Conservation (phyloP, 768 basidiomycete species). For the Lenzites betulinus region DNA sequence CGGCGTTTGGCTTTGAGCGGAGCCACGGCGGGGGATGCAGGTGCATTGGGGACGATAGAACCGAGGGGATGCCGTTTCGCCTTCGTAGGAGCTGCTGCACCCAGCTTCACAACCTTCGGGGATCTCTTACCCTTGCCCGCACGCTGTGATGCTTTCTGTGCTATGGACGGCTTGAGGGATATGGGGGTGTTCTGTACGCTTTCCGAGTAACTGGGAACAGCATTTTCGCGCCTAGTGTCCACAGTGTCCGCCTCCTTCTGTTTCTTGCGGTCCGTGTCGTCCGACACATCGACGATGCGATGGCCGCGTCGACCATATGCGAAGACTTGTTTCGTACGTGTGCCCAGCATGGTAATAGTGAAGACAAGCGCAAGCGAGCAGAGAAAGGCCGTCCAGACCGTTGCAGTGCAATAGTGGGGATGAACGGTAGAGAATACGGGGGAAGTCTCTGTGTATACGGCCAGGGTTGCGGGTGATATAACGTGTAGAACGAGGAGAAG, state of each 20-base stretch:
- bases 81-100: slow-evolving; percentile 6
- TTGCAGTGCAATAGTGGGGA: not conserved
- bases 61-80: slow-evolving; percentile 43
- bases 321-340: slow-evolving; percentile 34
- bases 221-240: slow-evolving; percentile 8
- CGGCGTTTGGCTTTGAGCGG: slow-evolving; percentile 31
- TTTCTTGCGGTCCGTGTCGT: slow-evolving; percentile 18
- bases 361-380: slow-evolving; percentile 7
- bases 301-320: slow-evolving; percentile 36
- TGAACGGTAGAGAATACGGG: not conserved
- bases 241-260: not conserved
- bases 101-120: slow-evolving; percentile 20
- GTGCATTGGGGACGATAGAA: slow-evolving; percentile 40
- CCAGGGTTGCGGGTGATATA: not conserved
- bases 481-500: not conserved
- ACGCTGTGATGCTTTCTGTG: not conserved
- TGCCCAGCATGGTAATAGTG: slow-evolving; percentile 28
- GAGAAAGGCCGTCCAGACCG: not conserved
- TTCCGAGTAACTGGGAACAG: not conserved
- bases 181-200: not conserved
- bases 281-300: slow-evolving; percentile 32
- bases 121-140: slow-evolving; percentile 14
- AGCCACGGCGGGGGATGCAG: slow-evolving; percentile 40
- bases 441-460: not conserved
- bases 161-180: not conserved